A percentile compares a stretch with the other conserved stretches of the same genome.
Evolutionary conservation across 306 rosid species (phyloP).

Genomic region (Cicer yamashitae): DNA sequence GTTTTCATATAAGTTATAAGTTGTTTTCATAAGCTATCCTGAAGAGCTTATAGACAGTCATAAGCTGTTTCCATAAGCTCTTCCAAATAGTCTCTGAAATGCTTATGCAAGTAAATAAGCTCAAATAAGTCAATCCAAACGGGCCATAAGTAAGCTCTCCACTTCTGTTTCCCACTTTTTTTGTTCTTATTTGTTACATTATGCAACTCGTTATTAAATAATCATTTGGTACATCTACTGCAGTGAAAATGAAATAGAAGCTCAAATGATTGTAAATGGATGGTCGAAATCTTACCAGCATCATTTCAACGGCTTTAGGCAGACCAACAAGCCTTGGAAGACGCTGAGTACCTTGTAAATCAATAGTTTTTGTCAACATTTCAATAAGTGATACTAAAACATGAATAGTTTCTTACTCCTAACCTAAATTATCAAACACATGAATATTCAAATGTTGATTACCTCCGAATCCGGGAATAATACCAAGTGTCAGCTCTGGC

Average conservation of each 20-base stretch:
- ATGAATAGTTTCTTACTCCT: slow-evolving; percentile 24
- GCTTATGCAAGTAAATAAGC: too few species aligned
- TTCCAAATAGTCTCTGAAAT: too few species aligned
- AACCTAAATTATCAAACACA: slow-evolving; percentile 25
- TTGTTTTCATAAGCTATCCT: too few species aligned
- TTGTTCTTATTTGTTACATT: slow-evolving; percentile 2
- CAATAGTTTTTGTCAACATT: slow-evolving; percentile 42
- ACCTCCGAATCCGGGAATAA: slow-evolving; percentile 99
- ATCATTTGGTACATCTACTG: slow-evolving; percentile 9
- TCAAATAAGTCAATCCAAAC: too few species aligned
- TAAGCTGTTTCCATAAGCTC: too few species aligned
- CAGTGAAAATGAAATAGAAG: slow-evolving; percentile 24
- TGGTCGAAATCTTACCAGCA: slow-evolving; percentile 68
- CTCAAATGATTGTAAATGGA: slow-evolving; percentile 12
- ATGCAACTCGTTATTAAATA: slow-evolving; percentile 3
- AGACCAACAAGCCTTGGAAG: slow-evolving; percentile 96
- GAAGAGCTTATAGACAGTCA: too few species aligned
- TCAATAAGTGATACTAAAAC: slow-evolving; percentile 28
- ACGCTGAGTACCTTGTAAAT: slow-evolving; percentile 84
- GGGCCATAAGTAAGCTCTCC: neutral
- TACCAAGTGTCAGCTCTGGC: slow-evolving; percentile 93
- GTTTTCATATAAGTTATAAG: too few species aligned
- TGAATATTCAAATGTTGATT: slow-evolving; percentile 34
- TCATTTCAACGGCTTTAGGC: slow-evolving; percentile 84
- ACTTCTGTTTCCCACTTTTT: slow-evolving; percentile 24